These are phyloP conservation scores for Alternaria hordeiaustralica DNA, from an alignment of 2,329 filamentous ascomycete genomes.

Conservation along the genomic window DNA sequence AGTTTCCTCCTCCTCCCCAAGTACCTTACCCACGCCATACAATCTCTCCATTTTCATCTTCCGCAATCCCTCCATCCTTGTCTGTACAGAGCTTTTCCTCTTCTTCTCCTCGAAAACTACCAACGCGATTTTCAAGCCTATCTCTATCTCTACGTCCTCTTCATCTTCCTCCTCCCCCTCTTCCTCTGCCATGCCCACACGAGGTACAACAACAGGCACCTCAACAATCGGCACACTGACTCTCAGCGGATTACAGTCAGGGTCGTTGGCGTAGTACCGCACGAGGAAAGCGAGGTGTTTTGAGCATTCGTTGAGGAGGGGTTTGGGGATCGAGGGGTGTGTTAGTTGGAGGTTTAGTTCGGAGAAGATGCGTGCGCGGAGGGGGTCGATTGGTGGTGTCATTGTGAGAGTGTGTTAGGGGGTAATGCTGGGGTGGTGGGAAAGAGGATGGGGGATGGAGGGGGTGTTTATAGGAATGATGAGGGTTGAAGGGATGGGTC, in stretches of 20 bases:
- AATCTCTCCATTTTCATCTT: neutral
- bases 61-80: neutral
- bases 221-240: neutral
- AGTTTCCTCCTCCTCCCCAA: neutral
- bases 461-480: neutral
- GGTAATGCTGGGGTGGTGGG: no score
- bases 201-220: neutral
- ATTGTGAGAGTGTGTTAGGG: no score
- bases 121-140: neutral
- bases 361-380: conserved; percentile 6
- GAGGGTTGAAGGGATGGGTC: rapidly evolving
- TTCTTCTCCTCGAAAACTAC: neutral
- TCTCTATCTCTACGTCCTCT: neutral
- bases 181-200: no score
- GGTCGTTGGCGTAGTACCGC: neutral
- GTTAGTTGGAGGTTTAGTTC: neutral
- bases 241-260: neutral
- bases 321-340: neutral
- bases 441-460: neutral
- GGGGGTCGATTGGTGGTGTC: neutral
- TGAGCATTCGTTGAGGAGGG: neutral
- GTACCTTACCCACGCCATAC: neutral
- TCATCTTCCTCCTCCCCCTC: neutral
- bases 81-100: neutral
- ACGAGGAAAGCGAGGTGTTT: conserved; percentile 2